Percentiles rank a stretch among this genome's conserved stretches.
Evolutionary conservation across 2,329 filamentous ascomycete genomes (phyloP).

Genomic region (Pleoardoris graminearum): DNA sequence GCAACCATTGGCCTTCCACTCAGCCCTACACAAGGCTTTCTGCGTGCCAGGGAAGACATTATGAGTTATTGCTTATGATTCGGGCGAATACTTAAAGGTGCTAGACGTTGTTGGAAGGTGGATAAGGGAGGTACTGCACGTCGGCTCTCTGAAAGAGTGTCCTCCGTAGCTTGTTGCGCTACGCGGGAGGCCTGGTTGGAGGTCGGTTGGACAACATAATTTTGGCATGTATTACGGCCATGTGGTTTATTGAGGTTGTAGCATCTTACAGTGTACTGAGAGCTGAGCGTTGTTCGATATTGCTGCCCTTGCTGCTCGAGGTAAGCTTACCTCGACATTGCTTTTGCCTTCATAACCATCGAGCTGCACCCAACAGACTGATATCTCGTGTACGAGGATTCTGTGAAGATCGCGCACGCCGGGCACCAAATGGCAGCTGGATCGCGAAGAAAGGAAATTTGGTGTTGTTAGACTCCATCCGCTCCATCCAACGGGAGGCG

Average conservation of each 20-base stretch:
- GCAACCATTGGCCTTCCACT: constrained; percentile 6
- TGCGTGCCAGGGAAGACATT: background rate
- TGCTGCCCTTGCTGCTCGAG: constrained; percentile 7
- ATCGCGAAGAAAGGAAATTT: background rate
- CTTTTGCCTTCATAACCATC: background rate
- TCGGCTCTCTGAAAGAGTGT: background rate
- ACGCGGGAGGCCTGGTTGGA: constrained; percentile 3
- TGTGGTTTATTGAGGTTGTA: background rate
- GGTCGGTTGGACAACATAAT: background rate
- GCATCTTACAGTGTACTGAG: background rate
- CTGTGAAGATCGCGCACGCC: background rate
- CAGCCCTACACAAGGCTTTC: constrained; percentile 11
- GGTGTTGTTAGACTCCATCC: background rate
- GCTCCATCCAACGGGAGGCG: background rate
- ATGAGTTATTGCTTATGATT: constrained; percentile 5
- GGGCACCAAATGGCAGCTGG: background rate
- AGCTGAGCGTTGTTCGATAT: constrained; percentile 1
- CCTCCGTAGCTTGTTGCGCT: constrained; percentile 4
- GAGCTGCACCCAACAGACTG: no score
- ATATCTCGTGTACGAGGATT: background rate
- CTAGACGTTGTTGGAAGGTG: constrained; percentile 17
- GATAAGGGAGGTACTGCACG: constrained; percentile 1
- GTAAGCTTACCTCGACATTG: constrained; percentile 6
- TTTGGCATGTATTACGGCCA: constrained; percentile 2
- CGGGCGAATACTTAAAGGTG: background rate